These are phyloP conservation scores for Potentilla sterilis DNA, from an alignment of 306 rosid genomes.

Conservation along the genomic window DNA sequence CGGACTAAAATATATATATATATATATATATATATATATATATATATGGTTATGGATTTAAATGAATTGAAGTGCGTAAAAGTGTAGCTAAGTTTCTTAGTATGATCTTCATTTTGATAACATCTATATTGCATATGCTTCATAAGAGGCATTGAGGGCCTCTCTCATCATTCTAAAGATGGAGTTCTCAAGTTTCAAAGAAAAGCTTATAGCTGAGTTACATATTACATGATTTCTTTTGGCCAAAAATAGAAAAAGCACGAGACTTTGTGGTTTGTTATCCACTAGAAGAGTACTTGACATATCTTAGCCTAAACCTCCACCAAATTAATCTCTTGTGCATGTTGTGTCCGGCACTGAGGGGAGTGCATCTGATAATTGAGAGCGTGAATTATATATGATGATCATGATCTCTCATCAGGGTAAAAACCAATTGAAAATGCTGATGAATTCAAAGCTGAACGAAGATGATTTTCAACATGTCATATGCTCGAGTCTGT, in stretches of 20 bases:
- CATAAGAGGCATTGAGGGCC: not conserved
- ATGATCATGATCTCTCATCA: not conserved
- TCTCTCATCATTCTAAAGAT: not conserved
- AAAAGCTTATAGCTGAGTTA: not conserved
- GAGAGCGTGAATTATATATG: not conserved
- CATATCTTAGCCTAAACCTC: not conserved
- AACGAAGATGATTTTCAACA: not conserved
- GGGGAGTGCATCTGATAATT: not conserved
- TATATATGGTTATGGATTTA: too few relatives aligned
- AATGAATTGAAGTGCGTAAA: not conserved
- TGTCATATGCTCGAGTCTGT: not conserved
- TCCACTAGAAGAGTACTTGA: not conserved
- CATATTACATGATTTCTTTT: not conserved
- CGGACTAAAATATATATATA: too few relatives aligned
- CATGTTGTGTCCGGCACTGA: constrained; percentile 7
- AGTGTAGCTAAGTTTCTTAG: not conserved
- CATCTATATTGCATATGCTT: not conserved
- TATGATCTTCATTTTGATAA: not conserved
- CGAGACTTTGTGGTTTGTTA: not conserved
- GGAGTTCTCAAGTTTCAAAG: constrained; percentile 1
- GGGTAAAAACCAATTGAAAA: not conserved
- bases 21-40: too few relatives aligned
- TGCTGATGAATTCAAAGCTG: not conserved
- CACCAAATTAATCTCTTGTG: not conserved
- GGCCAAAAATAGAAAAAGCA: constrained; percentile 4